Conservation (phyloP, 1,284 basidiomycete genomes). For the Ustanciosporium gigantosporum region DNA sequence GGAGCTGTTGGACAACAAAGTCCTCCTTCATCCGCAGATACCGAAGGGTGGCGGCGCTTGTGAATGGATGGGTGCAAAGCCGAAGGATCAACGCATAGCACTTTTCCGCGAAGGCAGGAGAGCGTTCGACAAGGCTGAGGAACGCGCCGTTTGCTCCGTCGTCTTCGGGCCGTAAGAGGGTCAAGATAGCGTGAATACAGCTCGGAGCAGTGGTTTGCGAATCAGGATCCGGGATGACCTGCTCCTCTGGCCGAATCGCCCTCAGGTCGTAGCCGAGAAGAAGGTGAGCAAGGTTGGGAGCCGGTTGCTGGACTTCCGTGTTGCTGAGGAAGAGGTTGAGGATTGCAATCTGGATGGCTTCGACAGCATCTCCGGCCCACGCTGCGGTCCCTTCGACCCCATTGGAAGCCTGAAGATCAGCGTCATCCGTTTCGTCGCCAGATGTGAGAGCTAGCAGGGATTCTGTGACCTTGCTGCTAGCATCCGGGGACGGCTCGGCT, state of each 20-base stretch:
- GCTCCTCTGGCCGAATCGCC: constrained; percentile 63
- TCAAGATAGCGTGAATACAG: constrained; percentile 75
- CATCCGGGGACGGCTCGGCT: constrained; percentile 57
- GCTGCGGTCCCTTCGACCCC: constrained; percentile 62
- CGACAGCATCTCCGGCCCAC: constrained; percentile 61
- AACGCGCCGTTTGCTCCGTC: constrained; percentile 13
- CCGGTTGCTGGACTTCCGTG: constrained; percentile 70
- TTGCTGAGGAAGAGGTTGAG: constrained; percentile 82
- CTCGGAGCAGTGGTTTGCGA: constrained; percentile 62
- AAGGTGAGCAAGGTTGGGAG: constrained; percentile 87
- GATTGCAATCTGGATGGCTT: constrained; percentile 77
- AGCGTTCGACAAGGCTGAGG: constrained; percentile 37
- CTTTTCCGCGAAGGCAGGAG: constrained; percentile 80
- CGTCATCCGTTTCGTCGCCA: constrained; percentile 65
- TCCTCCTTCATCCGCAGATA: constrained; percentile 87
- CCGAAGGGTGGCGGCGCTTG: constrained; percentile 79
- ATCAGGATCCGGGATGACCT: constrained; percentile 64
- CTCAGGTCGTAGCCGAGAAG: constrained; percentile 75
- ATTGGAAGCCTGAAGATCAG: constrained; percentile 59
- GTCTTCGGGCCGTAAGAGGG: constrained; percentile 25
- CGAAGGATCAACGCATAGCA: constrained; percentile 82
- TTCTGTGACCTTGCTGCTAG: constrained; percentile 45
- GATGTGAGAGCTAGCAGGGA: constrained; percentile 62
- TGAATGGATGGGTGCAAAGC: constrained; percentile 81
- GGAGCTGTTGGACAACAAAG: constrained; percentile 83